Percentiles rank a stretch among this genome's conserved stretches.
These are phyloP conservation scores for Blattamonas nauphoetae DNA, from an alignment of 78 protist species.

Conservation along the genomic window DNA sequence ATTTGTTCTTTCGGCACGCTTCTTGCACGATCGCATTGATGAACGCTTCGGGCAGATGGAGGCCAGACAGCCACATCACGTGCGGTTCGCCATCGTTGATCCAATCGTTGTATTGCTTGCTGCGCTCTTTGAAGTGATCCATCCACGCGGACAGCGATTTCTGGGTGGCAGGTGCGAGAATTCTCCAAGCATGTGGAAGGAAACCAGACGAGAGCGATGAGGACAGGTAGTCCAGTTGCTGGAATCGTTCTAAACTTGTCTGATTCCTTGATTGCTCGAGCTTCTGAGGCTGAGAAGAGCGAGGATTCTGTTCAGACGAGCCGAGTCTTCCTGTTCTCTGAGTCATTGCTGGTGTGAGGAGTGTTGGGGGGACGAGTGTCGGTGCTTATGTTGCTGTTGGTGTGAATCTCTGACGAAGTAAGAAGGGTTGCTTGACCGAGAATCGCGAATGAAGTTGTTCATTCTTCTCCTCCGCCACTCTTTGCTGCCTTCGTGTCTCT, in stretches of 20 bases:
- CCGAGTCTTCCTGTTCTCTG: constrained; percentile 70
- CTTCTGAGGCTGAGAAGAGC: constrained; percentile 34
- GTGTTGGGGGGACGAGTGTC: constrained; percentile 30
- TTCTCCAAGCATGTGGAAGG: constrained; percentile 59
- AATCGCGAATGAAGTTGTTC: too few species aligned
- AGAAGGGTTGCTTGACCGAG: too few species aligned
- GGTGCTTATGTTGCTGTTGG: too few species aligned
- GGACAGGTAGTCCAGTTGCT: too few species aligned
- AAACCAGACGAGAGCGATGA: too few species aligned
- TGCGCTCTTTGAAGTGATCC: constrained; percentile 47
- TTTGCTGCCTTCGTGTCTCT: too few species aligned
- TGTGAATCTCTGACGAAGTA: too few species aligned
- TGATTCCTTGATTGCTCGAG: constrained; percentile 54
- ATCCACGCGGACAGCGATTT: constrained; percentile 69
- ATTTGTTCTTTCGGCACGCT: constrained; percentile 60
- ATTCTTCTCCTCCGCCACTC: too few species aligned
- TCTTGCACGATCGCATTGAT: constrained; percentile 76
- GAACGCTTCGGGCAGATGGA: constrained; percentile 76
- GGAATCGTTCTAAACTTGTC: constrained; percentile 72
- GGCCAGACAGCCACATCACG: constrained; percentile 80
- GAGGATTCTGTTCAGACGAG: constrained; percentile 44
- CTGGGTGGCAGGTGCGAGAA: constrained; percentile 54
- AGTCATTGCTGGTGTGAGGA: constrained; percentile 33
- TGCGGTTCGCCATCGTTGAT: constrained; percentile 51
- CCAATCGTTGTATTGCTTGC: constrained; percentile 53